Base-by-base conservation (phyloP, 306 rosid genomes). In the Sphenostylis stenocarpa region DNA sequence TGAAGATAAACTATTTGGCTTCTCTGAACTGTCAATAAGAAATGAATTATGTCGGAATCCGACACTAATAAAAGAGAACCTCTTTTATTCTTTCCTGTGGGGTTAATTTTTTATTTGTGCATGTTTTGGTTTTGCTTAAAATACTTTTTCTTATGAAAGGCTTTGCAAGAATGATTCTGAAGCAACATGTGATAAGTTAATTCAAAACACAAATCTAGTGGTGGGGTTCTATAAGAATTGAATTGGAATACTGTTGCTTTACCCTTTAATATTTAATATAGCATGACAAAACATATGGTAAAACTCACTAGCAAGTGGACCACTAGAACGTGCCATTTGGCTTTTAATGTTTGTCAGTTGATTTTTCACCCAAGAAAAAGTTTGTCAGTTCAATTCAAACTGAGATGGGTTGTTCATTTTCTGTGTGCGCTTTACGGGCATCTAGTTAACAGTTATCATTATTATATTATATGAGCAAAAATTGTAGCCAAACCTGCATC, bases 261-360 rank as follows among this genome's bases (percentile, higher is more conserved):
- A 39, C 14, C 23, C 36, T 67, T 28, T 12, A 49, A 28, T 12
- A 16, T 16, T 56, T 11, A 36, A 36, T 23, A 9, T 33, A 24
- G 4, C 71, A 71, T 28, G 36, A 34, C 31, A 39, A 23, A 56
- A 14, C 21, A 53, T 29, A 13, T 55, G 53, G 33, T 65, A 31
- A 70, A 77, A 29, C 70, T 20, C 20, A 36, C 31, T 39, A 11
- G 31, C 56, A 49, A 38, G 71, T 15, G 85, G 57, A 6, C 72
- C 81, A 58, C 44, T 17, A 11, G 44, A 52, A 23, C 69, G 26
- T 80, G 45, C 4, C 48, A 7, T 66, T 57, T 80, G 76, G 79
- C 44, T 19, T 80, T 73, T 65, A 65, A 61, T 72, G 3, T 51
- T 70, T 39, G 67, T 67, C 55, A 53, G 5, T 28, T 72, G 24